phyloP scores from a whole-genome alignment of 2,329 filamentous ascomycete species.

The Fusarium xylarioides region DNA sequence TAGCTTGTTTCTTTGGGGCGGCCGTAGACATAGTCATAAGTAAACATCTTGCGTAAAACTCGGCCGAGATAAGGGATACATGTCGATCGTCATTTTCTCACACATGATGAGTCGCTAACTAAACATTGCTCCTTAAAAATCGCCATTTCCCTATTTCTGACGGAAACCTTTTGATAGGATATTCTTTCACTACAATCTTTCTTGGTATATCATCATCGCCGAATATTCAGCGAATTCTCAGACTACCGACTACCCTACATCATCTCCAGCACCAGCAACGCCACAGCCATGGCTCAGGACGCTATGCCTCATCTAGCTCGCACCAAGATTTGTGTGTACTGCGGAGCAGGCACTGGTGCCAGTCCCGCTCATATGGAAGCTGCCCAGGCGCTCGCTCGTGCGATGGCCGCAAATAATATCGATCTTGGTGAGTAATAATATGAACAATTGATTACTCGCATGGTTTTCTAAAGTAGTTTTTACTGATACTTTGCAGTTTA shows the following conservation, averaged over 20 bases:
- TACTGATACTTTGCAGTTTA: conserved; percentile 68
- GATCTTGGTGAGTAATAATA: conserved; percentile 58
- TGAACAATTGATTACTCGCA: fast-evolving
- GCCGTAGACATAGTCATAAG: too few species aligned
- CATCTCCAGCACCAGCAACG: conserved; percentile 41
- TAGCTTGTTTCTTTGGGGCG: too few species aligned
- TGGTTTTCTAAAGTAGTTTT: background rate
- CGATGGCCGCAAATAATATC: conserved; percentile 80
- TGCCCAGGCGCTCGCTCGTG: conserved; percentile 76
- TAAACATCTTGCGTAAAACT: too few species aligned
- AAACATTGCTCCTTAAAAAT: too few species aligned
- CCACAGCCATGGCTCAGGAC: conserved; percentile 27
- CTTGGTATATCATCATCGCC: background rate
- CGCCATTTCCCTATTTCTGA: too few species aligned
- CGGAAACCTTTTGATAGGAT: too few species aligned
- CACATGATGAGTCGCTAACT: too few species aligned
- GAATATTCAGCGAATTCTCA: fast-evolving
- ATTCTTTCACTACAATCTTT: too few species aligned
- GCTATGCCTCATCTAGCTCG: conserved; percentile 42
- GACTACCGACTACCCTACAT: background rate
- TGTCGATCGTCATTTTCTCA: too few species aligned
- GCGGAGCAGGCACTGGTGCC: conserved; percentile 80
- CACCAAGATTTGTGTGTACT: conserved; percentile 91
- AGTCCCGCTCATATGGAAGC: conserved; percentile 79
- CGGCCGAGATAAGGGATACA: too few species aligned